Evolutionary conservation across 2,329 filamentous ascomycete genomes (phyloP), one percentile per base, ranked within the genome.

Genomic region (Aspergillus fischeri): DNA sequence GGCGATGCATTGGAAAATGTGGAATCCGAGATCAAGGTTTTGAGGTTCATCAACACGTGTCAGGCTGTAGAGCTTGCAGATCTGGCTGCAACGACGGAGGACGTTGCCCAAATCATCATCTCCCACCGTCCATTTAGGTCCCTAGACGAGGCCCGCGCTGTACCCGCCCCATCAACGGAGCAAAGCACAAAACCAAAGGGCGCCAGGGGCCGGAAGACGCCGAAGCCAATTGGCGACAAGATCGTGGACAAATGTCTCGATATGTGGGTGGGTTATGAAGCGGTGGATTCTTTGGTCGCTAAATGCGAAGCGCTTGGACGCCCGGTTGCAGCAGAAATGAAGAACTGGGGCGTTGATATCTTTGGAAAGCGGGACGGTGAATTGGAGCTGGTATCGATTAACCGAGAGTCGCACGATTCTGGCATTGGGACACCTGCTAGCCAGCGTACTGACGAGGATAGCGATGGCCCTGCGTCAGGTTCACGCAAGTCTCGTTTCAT

Each of bases 1-100:
- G 75, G 73, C 24, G 70, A 71, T 21, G 60, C 67, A 4, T 75
- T 77, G 47, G 75, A 78, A 27, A 74, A 77, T 52, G 72, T 74
- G 17, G 70, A 74, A 29, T 50, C 56, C 44, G 80, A 85, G 29
- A 68, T 67, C 4, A 81, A 81, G 55, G 83, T 97, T 6, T 78
- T 97, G 28, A 82, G 86, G 7, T 95, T 92, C 67, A 86, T 99
- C 73, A 97, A 97, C 68, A 85, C 81, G 0, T 94, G 90, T 70
- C 85, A 86, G 4, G 77, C 85, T 9, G 83, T 87, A 38, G 90
- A 93, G 56, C 83, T 99, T 45, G 85, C 89, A 1, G 92, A 96
- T 64, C 87, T 97, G 59, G 91, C 91, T 0, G 87, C 86, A 32
- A 86, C 89, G 58, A 87, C 88, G 38, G 83, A 88, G 63, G 84